Evolutionary conservation across 352 stramenopile genomes (phyloP).

Genomic region (Phytophthora constricta): DNA sequence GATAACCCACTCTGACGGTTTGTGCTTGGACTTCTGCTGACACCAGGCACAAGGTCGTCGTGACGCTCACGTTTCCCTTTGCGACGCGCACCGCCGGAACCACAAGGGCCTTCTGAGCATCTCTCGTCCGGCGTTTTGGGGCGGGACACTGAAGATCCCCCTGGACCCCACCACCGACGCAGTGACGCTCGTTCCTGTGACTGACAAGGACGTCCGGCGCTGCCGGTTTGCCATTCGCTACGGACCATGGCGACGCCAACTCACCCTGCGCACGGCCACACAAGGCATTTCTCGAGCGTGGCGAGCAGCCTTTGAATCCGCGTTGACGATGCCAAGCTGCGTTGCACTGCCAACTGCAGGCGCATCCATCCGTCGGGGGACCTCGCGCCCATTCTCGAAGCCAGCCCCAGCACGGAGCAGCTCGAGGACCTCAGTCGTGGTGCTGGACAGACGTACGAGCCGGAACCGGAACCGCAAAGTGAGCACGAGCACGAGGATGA

Average conservation of each 20-base stretch:
- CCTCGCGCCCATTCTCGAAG: slow-evolving; percentile 19
- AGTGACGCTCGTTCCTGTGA: slow-evolving; percentile 17
- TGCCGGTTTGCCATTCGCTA: slow-evolving; percentile 30
- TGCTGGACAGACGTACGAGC: no score
- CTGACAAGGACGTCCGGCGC: slow-evolving; percentile 22
- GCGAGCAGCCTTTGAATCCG: slow-evolving; percentile 29
- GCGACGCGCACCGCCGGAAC: neutral
- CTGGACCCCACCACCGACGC: slow-evolving; percentile 17
- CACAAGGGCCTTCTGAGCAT: slow-evolving; percentile 27
- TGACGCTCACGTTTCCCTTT: slow-evolving; percentile 27
- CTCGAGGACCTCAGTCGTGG: no score
- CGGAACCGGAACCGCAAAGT: no score
- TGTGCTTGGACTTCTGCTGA: no score
- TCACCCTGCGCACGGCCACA: slow-evolving; percentile 31
- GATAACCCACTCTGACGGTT: no score
- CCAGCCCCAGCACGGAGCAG: slow-evolving; percentile 3
- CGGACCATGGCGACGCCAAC: slow-evolving; percentile 10
- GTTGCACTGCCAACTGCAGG: slow-evolving; percentile 22
- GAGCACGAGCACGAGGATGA: no score
- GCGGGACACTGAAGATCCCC: slow-evolving; percentile 29
- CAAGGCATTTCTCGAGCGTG: slow-evolving; percentile 31
- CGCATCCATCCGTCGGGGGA: slow-evolving; percentile 5
- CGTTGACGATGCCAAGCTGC: slow-evolving; percentile 24
- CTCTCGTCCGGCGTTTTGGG: slow-evolving; percentile 25
- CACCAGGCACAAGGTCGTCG: slow-evolving; percentile 32